phyloP scores from a whole-genome alignment of 1,284 basidiomycete genomes.

The Fomes fomentarius region DNA sequence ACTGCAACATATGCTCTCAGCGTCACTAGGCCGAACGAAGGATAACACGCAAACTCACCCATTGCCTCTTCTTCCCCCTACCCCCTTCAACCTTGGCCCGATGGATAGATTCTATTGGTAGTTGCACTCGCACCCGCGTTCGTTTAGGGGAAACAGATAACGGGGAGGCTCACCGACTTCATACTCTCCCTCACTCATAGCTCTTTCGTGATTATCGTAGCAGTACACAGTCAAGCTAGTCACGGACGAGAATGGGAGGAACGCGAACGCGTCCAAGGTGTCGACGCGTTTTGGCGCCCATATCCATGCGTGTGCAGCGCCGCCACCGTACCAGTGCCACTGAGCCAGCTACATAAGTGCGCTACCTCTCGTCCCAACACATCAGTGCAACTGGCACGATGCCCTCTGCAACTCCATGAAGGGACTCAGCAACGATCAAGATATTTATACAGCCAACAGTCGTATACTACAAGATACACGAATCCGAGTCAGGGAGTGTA shows the following conservation, averaged over 20 bases:
- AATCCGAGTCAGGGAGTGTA: neutral
- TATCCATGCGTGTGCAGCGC: slow-evolving; percentile 1
- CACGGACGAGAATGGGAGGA: neutral
- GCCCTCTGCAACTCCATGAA: too few relatives aligned
- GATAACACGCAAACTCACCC: slow-evolving; percentile 40
- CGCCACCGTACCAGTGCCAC: too few relatives aligned
- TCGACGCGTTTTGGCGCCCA: slow-evolving; percentile 15
- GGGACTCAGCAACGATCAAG: neutral
- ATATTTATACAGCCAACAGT: slow-evolving; percentile 17
- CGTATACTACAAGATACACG: slow-evolving; percentile 14
- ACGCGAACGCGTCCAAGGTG: slow-evolving; percentile 19
- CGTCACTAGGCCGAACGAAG: neutral
- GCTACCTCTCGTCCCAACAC: too few relatives aligned
- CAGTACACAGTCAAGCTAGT: too few relatives aligned
- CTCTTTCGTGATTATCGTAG: too few relatives aligned
- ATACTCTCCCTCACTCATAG: slow-evolving; percentile 45
- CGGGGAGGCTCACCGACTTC: slow-evolving; percentile 78
- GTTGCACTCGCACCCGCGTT: neutral
- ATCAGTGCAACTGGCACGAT: too few relatives aligned
- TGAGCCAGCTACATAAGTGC: too few relatives aligned
- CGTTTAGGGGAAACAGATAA: slow-evolving; percentile 8
- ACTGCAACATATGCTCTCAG: slow-evolving; percentile 38
- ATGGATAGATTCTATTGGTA: slow-evolving; percentile 51
- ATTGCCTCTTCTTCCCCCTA: slow-evolving; percentile 44
- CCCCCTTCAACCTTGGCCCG: slow-evolving; percentile 45